Percentiles rank a stretch among this genome's conserved stretches.
phyloP scores from a whole-genome alignment of 2,329 filamentous ascomycete species.

The Ophiostoma populinum region DNA sequence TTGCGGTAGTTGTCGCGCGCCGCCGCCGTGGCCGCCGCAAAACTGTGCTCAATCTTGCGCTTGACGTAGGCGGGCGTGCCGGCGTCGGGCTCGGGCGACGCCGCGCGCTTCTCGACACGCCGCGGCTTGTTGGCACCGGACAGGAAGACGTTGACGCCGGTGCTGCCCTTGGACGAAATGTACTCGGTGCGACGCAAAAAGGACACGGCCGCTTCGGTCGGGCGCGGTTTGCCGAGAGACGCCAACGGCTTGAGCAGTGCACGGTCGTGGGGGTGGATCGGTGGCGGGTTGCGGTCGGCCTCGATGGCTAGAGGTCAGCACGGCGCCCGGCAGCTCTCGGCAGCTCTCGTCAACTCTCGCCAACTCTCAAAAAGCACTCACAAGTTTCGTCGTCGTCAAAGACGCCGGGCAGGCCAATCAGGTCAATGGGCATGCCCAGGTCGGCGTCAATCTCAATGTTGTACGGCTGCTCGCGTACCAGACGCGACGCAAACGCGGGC shows the following conservation, averaged over 20 bases:
- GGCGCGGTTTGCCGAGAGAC: slow-evolving; percentile 68
- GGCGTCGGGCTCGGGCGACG: slow-evolving; percentile 23
- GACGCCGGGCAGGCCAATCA: slow-evolving; percentile 86
- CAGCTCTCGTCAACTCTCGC: too few relatives aligned
- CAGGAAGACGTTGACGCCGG: slow-evolving; percentile 1
- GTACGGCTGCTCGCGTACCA: slow-evolving; percentile 79
- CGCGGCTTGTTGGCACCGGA: slow-evolving; percentile 12
- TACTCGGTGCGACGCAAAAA: slow-evolving; percentile 96
- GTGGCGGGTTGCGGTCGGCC: slow-evolving; percentile 51
- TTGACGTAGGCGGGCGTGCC: slow-evolving; percentile 49
- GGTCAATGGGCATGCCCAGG: slow-evolving; percentile 89
- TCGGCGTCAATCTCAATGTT: slow-evolving; percentile 97
- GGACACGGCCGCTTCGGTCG: slow-evolving; percentile 61
- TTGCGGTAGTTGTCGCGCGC: slow-evolving; percentile 37
- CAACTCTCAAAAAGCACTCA: slow-evolving; percentile 25
- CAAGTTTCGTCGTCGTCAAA: slow-evolving; percentile 92
- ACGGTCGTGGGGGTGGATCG: slow-evolving; percentile 69
- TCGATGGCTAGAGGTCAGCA: slow-evolving; percentile 85
- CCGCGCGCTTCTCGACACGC: slow-evolving; percentile 24
- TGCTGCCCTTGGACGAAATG: slow-evolving; percentile 47
- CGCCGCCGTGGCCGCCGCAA: slow-evolving; percentile 34
- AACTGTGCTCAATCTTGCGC: slow-evolving; percentile 48
- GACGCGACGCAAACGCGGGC: slow-evolving; percentile 72
- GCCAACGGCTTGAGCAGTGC: slow-evolving; percentile 68
- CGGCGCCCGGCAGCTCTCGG: too few relatives aligned